These are phyloP conservation scores for Coemansia sp. DNA, from an alignment of 192 early-diverging fungal species.

Conservation along the genomic window DNA sequence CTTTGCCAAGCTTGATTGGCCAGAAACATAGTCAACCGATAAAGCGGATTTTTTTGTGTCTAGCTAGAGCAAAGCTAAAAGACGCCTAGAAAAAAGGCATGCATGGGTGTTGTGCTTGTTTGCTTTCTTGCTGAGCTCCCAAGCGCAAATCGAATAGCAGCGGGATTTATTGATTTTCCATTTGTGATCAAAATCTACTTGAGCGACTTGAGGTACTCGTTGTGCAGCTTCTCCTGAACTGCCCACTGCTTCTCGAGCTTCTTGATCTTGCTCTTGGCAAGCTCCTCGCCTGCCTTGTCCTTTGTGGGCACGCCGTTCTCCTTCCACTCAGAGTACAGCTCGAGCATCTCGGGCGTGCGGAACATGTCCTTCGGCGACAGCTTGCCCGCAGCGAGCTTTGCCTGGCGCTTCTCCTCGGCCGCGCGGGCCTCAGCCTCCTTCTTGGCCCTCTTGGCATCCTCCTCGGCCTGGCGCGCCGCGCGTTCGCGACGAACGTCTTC, in stretches of 20 bases:
- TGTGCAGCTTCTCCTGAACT: conserved; percentile 84
- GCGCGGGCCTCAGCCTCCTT: conserved; percentile 62
- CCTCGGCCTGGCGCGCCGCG: conserved; percentile 62
- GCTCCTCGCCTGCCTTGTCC: conserved; percentile 75
- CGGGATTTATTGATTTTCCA: not conserved
- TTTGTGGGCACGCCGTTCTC: conserved; percentile 84
- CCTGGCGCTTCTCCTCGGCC: conserved; percentile 63
- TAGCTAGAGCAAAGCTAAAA: no score
- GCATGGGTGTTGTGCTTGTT: no score
- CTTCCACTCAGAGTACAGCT: conserved; percentile 74
- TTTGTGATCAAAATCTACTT: not conserved
- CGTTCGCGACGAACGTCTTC: conserved; percentile 64
- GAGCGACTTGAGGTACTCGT: conserved; percentile 64
- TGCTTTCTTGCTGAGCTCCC: no score
- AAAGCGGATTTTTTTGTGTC: no score
- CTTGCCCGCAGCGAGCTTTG: conserved; percentile 75
- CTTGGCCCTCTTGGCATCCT: conserved; percentile 59
- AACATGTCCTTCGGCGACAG: conserved; percentile 80
- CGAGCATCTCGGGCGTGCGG: conserved; percentile 56
- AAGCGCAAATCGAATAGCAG: no score
- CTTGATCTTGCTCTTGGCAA: conserved; percentile 81
- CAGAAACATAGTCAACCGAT: not conserved
- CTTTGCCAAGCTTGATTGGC: not conserved
- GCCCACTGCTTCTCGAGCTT: conserved; percentile 86
- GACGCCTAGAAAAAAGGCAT: no score